Base-by-base conservation (phyloP, 805 yeast species). In the Metschnikowia kofuensis region DNA sequence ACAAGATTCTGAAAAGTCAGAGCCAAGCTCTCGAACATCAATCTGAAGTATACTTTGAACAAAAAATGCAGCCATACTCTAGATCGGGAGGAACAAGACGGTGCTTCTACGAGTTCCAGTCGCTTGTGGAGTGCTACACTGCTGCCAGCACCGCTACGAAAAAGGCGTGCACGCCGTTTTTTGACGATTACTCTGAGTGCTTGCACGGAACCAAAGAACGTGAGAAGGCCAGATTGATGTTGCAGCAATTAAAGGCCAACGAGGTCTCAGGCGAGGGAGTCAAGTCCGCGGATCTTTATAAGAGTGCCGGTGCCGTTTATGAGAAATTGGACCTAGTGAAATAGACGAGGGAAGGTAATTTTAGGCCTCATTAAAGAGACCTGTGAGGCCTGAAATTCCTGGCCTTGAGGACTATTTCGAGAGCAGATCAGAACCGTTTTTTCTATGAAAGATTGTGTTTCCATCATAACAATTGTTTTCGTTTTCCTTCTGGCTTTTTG, bases 71-170 rank as follows among this genome's bases (percentile, higher is more conserved):
- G 57, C 78, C 78, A 55, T 72, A 72, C 54, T 71, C 77, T 43
- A 70, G 77, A 67, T 61, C 69, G 35, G 78, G 78, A 29, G 78
- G 77, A 43, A 74, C 78, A 54, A 71, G 76, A 64, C 71, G 65
- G 65, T 74, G 78, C 56, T 74, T 70, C 59, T 74, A 73, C 60
- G 78, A 74, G 54, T 74, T 73, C 61, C 78, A 74, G 60, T 65
- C 74, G 10, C 65, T 72, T 46, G 66, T 67, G 44, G 74, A 72
- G 16, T 74, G 78, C 54, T 71, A 66, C 64, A 72, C 77, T 2
- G 69, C 76, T 15, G 77, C 76, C 10, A 77, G 72, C 45, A 74
- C 77, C 34, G 61, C 62, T 34, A 44, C 68, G 45, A 69, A 67
- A 52, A 73, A 72, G 60, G 70, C 63, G 57, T 74, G 78, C 58